Base-by-base conservation (phyloP, 148 eudicot genomes). In the Fagopyrum tataricum region DNA sequence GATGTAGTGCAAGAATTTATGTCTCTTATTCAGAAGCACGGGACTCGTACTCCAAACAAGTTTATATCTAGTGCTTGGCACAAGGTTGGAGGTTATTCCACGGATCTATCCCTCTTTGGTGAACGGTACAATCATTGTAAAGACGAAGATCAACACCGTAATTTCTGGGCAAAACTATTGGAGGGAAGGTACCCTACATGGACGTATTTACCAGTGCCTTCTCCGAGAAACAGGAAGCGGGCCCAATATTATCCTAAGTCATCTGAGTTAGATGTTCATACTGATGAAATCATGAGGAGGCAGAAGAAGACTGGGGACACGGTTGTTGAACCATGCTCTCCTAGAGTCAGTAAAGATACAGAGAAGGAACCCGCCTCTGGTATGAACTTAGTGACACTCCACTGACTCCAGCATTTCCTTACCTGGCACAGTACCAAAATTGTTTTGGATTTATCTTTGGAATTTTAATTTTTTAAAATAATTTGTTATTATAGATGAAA, bases 161-260 rank as follows among this genome's bases (percentile, higher is more conserved):
- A 67, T 21, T 90, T 88, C 70, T 94, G 98, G 98, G 78, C 51
- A 67, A 86, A 82, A 64, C 77, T 94, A 70, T 81, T 94, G 76
- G 86, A 83, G 53, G 83, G 86, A 49, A 85, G 82, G 79, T 81
- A 83, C 59, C 97, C 91, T 24, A 72, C 42, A 21, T 94, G 98
- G 98, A 94, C 73, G 81, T 81, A 79, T 90, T 76, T 81, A 44
- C 70, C 85, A 44, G 77, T 78, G 8, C 75, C 77, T 71, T 66
- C 82, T 70, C 90, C 82, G 69, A 83, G 98, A 79, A 90, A 78
- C 74, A 85, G 98, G 80, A 94, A 91, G 81, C 86, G 93, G 61
- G 88, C 79, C 73, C 82, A 80, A 37, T 75, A 86, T 82, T 76
- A 72, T 78, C 83, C 75, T 47, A 81, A 67, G 7, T 44, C 80